phyloP scores from a whole-genome alignment of 106 monocot species.

The Dendrobium nobile region DNA sequence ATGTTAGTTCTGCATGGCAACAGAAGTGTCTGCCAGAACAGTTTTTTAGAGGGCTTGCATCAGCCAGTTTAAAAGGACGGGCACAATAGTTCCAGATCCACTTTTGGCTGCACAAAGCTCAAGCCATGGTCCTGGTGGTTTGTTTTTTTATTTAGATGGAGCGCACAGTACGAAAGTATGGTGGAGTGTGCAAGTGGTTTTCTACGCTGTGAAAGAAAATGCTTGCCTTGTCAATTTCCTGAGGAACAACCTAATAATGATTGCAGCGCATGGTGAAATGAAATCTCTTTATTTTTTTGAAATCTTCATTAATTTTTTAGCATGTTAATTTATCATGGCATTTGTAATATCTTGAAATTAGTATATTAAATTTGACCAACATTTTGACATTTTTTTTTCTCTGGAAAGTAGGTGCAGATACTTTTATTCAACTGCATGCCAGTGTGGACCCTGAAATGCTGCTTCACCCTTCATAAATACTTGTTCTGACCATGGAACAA shows the following conservation, averaged over 20 bases:
- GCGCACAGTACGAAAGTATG: conserved; percentile 97
- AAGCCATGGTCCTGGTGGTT: conserved; percentile 12
- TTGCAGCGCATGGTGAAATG: conserved; percentile 25
- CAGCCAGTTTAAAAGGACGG: conserved; percentile 61
- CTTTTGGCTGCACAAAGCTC: conserved; percentile 4
- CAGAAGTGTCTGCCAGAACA: conserved; percentile 66
- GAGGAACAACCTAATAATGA: conserved; percentile 8
- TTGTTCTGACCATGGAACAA: conserved; percentile 62
- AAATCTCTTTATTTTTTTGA: neutral
- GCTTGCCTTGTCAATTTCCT: conserved; percentile 1
- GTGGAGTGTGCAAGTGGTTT: conserved; percentile 89
- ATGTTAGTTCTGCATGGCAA: conserved; percentile 4
- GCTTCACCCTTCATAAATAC: conserved; percentile 64
- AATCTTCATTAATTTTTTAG: neutral
- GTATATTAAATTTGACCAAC: neutral
- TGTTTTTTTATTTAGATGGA: conserved; percentile 89
- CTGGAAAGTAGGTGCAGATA: conserved; percentile 38
- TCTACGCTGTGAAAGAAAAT: conserved; percentile 51
- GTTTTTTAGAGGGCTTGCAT: conserved; percentile 57
- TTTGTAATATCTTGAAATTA: neutral
- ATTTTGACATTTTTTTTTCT: neutral
- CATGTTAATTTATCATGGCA: neutral
- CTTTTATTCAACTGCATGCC: conserved; percentile 97
- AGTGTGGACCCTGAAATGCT: conserved; percentile 82
- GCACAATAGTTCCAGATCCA: conserved; percentile 67